Base-by-base conservation (phyloP, 225 moss, liverwort and hornwort species). In the Neckera pumila region DNA sequence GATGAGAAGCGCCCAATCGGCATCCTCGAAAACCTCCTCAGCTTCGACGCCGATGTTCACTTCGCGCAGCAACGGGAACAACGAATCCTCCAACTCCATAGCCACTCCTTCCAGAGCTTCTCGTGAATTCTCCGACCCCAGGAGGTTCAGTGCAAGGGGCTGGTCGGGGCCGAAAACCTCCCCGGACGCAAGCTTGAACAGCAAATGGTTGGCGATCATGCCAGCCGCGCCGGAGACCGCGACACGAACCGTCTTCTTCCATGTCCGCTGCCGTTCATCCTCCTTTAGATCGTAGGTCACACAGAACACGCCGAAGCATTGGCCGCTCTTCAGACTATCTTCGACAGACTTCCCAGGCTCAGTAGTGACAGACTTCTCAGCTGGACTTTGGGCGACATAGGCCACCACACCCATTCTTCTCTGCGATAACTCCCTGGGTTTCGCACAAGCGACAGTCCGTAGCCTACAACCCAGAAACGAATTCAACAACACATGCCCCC, bases 91-190 rank as follows among this genome's bases (percentile, higher is more conserved):
- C 77, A 98, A 84, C 91, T 98, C 98, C 97, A 98, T 98, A 27
- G 97, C 97, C 87, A 98, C 97, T 43, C 98, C 98, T 92, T 98
- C 97, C 26, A 98, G 89, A 61, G 97, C 98, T 67, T 96, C 94
- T 67, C 97, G 95, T 11, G 96, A 97, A n/a, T 93, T 94, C 83
- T 92, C 95, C 16, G 95, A 97, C 66, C 98, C 98, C 69, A 98
- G 85, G 43, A 98, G 91, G 86, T 96, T 98, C 34, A 98, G 93
- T 23, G 95, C 97, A 71, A 98, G 90, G 31, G 98, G 97, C 90
- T 98, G 97, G 86, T 98, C 95, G 30, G 91, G 96, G 16, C 98
- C 98, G n/a, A 98, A 98, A 8, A 98, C 98, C 84, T 98, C 98
- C 78, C 97, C 98, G 9, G 97, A 95, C 40, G 98, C 98, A 56